Evolutionary conservation across 352 stramenopile genomes (phyloP).

Genomic region (Sclerospora graminicola): DNA sequence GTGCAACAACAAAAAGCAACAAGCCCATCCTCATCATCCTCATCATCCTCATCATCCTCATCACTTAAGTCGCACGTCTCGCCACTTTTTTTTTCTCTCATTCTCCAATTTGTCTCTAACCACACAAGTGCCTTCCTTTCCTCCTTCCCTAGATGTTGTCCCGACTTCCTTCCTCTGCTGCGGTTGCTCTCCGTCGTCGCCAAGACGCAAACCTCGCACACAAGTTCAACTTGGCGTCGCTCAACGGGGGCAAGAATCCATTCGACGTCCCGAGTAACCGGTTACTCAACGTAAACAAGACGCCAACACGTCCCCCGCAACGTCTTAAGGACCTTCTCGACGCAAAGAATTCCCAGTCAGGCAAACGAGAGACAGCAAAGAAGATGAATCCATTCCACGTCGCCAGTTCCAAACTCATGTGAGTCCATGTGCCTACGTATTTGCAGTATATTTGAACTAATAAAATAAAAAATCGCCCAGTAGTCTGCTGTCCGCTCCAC

Average conservation of each 20-base stretch:
- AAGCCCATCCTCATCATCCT: too few relatives aligned
- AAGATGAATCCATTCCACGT: slow-evolving; percentile 53
- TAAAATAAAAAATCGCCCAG: too few relatives aligned
- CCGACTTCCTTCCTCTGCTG: slow-evolving; percentile 6
- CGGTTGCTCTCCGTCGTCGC: slow-evolving; percentile 8
- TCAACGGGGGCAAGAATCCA: slow-evolving; percentile 62
- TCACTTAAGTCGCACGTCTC: too few relatives aligned
- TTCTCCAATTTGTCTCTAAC: slow-evolving; percentile 1
- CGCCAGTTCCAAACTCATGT: slow-evolving; percentile 63
- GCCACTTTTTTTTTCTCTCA: too few relatives aligned
- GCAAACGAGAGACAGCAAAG: background rate
- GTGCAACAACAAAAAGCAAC: too few relatives aligned
- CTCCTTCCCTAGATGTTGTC: slow-evolving; percentile 12
- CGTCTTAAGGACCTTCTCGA: too few relatives aligned
- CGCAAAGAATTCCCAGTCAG: too few relatives aligned
- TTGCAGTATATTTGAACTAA: too few relatives aligned
- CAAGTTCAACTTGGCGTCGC: slow-evolving; percentile 53
- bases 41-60: too few relatives aligned
- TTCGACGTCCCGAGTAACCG: slow-evolving; percentile 53
- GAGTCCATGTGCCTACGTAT: slow-evolving; percentile 6
- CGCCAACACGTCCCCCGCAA: background rate
- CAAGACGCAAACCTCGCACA: slow-evolving; percentile 28
- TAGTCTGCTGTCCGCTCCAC: too few relatives aligned
- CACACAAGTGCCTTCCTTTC: background rate
- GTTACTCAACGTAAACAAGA: slow-evolving; percentile 30